phyloP scores from a whole-genome alignment of 257 asterid species.

The Thymus mandschuricus region DNA sequence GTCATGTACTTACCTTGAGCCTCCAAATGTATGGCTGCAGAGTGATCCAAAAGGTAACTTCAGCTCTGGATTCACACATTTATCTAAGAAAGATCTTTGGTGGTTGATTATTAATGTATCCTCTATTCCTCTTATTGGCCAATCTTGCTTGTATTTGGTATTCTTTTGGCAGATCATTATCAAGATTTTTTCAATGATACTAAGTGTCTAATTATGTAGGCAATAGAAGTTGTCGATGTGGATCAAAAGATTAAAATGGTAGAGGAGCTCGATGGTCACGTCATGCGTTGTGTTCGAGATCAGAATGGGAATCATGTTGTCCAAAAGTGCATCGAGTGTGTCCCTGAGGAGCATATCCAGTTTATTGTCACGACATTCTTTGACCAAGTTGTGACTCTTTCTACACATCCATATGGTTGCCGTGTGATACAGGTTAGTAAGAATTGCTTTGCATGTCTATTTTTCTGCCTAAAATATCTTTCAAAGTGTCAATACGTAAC shows the following conservation, averaged over 20 bases:
- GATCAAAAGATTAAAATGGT: constrained; percentile 95
- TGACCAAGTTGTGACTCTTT: constrained; percentile 89
- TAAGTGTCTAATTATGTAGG: constrained; percentile 48
- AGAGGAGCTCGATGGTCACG: constrained; percentile 89
- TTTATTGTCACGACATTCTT: constrained; percentile 76
- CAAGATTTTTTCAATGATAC: constrained; percentile 1
- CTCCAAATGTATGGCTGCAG: constrained; percentile 99
- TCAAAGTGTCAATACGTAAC: background rate
- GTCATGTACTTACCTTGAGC: constrained; percentile 88
- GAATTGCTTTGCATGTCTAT: background rate
- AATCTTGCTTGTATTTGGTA: background rate
- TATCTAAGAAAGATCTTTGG: constrained; percentile 7
- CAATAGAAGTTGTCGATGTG: constrained; percentile 91
- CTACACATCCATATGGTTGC: constrained; percentile 97
- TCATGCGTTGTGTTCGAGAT: constrained; percentile 98
- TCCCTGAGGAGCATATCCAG: constrained; percentile 84
- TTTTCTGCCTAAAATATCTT: background rate
- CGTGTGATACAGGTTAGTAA: constrained; percentile 86
- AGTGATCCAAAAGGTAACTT: constrained; percentile 91
- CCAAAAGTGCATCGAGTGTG: constrained; percentile 96
- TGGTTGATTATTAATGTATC: background rate
- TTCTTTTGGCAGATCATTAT: constrained; percentile 3
- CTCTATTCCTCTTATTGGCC: background rate
- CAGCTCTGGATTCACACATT: constrained; percentile 16
- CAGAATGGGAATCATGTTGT: constrained; percentile 95